Base-by-base conservation (phyloP, 169 alveolate species). In the Condylostoma magnum region DNA sequence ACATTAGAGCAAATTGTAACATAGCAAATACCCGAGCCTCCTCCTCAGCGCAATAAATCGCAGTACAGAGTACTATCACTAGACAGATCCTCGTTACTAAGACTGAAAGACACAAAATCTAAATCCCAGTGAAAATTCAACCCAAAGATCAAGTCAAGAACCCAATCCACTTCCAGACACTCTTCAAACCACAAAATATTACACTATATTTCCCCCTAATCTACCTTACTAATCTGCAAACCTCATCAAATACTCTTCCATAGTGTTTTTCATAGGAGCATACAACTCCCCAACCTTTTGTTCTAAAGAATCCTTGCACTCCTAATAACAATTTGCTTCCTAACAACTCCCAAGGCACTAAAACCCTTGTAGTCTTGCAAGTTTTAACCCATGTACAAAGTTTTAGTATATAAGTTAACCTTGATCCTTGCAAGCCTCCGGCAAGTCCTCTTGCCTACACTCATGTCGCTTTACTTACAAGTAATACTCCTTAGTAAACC, bases 331-430 rank as follows among this genome's bases (percentile, higher is more conserved):
- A 20, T 31, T 10, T 2, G 18, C 71, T 60, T 60, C 71, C 22
- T 36, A 22, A 38, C 71, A 60, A 6, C 15, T 34, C 20, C 34
- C 18, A 12, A 60, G 22, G 58, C 71, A 60, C 37, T 60, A 60
- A 60, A 60, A 60, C 36, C 56, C 71, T 41, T 27, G 18, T 34
- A 38, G 71, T 38, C 37, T 60, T 22, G 71, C 58, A 8, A 15
- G 15, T 28, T 60, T 60, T 10, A 28, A 8, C 25, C 58, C 71
- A 41, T 60, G 52, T 12, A 60, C 71, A 41, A 60, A 60, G 56
- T 60, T 18, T n/a, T 15, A 20, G 28, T 1, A 60, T 8, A 41
- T 12, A 38, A 10, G 28, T 60, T 38, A n/a, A 1, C 71, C 71
- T 18, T 60, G 56, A 38, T 36, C 56, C 3, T 38, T 60, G 37